phyloP scores from a whole-genome alignment of 2,329 filamentous ascomycete species.

The Sclerotinia minor region DNA sequence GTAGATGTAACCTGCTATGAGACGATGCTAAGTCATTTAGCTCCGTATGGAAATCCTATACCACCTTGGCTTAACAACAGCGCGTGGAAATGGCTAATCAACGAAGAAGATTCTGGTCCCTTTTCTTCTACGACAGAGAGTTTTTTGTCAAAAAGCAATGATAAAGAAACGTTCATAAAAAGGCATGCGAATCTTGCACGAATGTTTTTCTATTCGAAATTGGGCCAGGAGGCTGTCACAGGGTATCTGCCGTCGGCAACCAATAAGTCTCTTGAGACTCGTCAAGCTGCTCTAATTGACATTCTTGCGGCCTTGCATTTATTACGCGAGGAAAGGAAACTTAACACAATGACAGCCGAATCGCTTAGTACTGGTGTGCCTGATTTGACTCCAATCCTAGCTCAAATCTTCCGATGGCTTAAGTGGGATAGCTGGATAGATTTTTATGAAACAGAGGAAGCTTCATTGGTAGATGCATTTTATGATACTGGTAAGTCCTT shows the following conservation, averaged over 20 bases:
- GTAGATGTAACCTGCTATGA: slow-evolving; percentile 47
- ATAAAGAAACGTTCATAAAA: slow-evolving; percentile 55
- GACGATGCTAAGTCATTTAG: slow-evolving; percentile 50
- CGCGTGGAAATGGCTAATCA: slow-evolving; percentile 72
- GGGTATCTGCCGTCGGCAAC: slow-evolving; percentile 67
- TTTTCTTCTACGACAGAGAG: slow-evolving; percentile 30
- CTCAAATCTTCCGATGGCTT: slow-evolving; percentile 81
- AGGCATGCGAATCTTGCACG: slow-evolving; percentile 59
- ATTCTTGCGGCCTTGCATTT: slow-evolving; percentile 78
- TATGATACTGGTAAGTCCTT: slow-evolving; percentile 53
- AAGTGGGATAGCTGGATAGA: slow-evolving; percentile 66
- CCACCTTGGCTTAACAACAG: slow-evolving; percentile 61
- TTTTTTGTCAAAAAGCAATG: slow-evolving; percentile 42
- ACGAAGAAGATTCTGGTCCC: slow-evolving; percentile 46
- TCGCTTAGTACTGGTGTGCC: slow-evolving; percentile 47
- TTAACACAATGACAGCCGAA: slow-evolving; percentile 62
- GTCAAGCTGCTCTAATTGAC: slow-evolving; percentile 62
- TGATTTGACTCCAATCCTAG: slow-evolving; percentile 69
- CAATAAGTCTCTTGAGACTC: slow-evolving; percentile 54
- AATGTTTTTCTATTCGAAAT: slow-evolving; percentile 61
- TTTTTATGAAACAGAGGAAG: slow-evolving; percentile 62
- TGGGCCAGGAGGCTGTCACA: slow-evolving; percentile 50
- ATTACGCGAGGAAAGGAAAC: slow-evolving; percentile 84
- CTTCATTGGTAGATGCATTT: slow-evolving; percentile 51
- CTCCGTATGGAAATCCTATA: slow-evolving; percentile 36